Evolutionary conservation across 2,329 filamentous ascomycete species (phyloP), one percentile per base, ranked within the genome.

Genomic region (Zelopaecilomyces penicillatus): DNA sequence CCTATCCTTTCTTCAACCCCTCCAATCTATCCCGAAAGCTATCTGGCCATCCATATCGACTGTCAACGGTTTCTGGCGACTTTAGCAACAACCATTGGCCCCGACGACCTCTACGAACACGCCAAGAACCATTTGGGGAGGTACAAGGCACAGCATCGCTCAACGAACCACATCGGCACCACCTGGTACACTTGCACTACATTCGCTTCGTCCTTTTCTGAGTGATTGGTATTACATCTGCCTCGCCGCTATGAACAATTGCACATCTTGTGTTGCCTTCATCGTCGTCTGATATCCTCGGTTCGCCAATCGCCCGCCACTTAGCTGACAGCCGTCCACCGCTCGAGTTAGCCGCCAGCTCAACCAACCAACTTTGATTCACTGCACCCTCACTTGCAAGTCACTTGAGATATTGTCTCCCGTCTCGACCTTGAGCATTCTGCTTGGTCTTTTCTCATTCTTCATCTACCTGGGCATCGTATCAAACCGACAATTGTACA

Each of bases 61-160:
- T 19, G 26, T 7, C 34, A 36, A 5, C 34, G 26, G 2, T 19
- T 19, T 19, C 19, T 3, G 19, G 5, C 34, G 26, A 36, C 6
- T 12, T 7, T 19, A 36, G 26, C 10, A 36, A 36, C 34, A 36
- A 8, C 4, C n/a, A 36, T 5, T 12, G 26, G 26, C 34, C 34
- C 5, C 34, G 26, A 36, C 6, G 26, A 36, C 34, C n/a, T 4
- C 34, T 5, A 36, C 34, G 26, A 36, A 11, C 3, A 36, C 6
- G 4, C n/a, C 34, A 5, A n/a, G n/a, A 5, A n/a, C 38, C 38
- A 30, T 30, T 32, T 33, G 34, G 29, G 45, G 37, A 44, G 33
- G 33, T 39, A 39, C 39, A 37, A 35, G 35, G n/a, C 41, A 48
- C 46, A 36, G 39, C 46, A 48, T 43, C 39, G 38, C 42, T 35